Conservation (phyloP, 2,329 filamentous ascomycete species). For the Cylindrodendrum hubeiense region DNA sequence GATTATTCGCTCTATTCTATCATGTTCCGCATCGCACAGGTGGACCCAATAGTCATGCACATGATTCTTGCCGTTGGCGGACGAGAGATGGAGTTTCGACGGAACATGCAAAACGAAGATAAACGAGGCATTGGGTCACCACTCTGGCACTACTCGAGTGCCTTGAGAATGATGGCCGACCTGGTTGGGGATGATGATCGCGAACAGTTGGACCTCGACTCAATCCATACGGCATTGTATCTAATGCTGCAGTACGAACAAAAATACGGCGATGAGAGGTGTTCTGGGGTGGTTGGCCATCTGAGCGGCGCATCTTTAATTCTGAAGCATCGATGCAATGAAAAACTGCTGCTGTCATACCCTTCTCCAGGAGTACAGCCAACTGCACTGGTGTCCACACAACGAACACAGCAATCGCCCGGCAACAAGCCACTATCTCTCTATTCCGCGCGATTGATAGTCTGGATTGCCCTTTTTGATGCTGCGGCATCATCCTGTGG, state of each 20-base stretch:
- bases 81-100: conserved; percentile 47
- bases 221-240: conserved; percentile 48
- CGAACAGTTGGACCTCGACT: conserved; percentile 44
- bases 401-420: neutral
- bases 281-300: conserved; percentile 48
- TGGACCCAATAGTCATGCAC: conserved; percentile 52
- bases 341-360: conserved; percentile 15
- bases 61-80: conserved; percentile 50
- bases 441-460: conserved; percentile 49
- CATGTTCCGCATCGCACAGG: conserved; percentile 49
- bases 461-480: conserved; percentile 50
- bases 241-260: conserved; percentile 54
- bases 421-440: conserved; percentile 40
- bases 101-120: conserved; percentile 21
- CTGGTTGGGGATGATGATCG: conserved; percentile 38
- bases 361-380: neutral
- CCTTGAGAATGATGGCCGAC: conserved; percentile 48
- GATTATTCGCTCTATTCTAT: conserved; percentile 51
- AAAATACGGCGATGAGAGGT: conserved; percentile 50
- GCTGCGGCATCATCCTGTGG: conserved; percentile 47
- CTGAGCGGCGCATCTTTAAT: conserved; percentile 48
- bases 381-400: neutral
- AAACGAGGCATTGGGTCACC: conserved; percentile 28
- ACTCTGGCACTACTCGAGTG: conserved; percentile 47
- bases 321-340: conserved; percentile 43